These are phyloP conservation scores for Cystofilobasidium bisporidii DNA, from an alignment of 768 basidiomycete genomes.

Conservation along the genomic window DNA sequence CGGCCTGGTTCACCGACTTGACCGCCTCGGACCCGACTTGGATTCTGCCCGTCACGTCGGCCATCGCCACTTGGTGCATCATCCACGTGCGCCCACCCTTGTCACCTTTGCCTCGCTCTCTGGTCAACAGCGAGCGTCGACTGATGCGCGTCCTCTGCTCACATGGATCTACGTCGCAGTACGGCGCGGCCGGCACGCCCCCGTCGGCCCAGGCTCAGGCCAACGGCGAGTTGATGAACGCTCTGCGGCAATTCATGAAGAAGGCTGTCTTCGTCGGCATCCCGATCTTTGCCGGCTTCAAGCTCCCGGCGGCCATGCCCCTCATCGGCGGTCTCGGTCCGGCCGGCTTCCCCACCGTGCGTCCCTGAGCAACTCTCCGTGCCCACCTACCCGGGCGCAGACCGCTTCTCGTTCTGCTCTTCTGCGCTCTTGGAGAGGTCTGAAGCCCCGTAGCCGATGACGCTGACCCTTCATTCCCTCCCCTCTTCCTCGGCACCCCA, in stretches of 20 bases:
- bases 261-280: neutral
- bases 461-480: neutral
- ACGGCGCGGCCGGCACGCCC: constrained; percentile 50
- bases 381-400: too few relatives aligned
- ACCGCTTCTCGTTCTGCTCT: neutral
- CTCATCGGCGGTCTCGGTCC: constrained; percentile 41
- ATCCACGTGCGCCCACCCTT: constrained; percentile 60
- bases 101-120: neutral
- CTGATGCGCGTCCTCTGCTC: constrained; percentile 1
- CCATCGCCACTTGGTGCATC: constrained; percentile 57
- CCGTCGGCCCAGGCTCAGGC: constrained; percentile 13
- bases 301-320: constrained; percentile 41
- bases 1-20: constrained; percentile 64
- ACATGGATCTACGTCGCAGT: constrained; percentile 35
- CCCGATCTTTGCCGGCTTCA: constrained; percentile 20
- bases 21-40: constrained; percentile 67
- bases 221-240: neutral
- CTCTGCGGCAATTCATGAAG: constrained; percentile 5
- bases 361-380: constrained; percentile 39
- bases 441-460: neutral
- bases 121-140: too few relatives aligned
- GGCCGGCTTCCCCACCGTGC: constrained; percentile 49
- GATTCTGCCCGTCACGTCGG: constrained; percentile 55
- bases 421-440: neutral
- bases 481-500: neutral